Evolutionary conservation across 305 asterid genomes (phyloP).

Genomic region (Rubia balearica): DNA sequence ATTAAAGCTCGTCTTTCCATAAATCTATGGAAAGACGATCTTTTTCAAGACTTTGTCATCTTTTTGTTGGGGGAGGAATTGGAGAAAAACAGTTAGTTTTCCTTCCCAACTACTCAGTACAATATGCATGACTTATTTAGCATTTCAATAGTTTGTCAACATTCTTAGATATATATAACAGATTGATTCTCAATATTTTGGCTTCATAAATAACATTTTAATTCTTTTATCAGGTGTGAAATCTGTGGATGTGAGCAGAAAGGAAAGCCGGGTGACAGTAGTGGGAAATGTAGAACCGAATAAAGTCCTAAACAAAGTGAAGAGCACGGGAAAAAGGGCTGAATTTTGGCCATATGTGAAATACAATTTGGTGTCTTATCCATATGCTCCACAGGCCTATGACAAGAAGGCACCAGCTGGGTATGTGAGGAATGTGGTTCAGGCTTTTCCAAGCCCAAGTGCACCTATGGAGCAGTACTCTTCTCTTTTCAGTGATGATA

Average conservation of each 20-base stretch:
- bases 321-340: slow-evolving; percentile 56
- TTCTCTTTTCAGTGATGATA: slow-evolving; percentile 58
- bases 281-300: slow-evolving; percentile 46
- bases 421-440: slow-evolving; percentile 50
- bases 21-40: no score
- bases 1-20: no score
- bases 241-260: slow-evolving; percentile 49
- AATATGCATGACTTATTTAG: no score
- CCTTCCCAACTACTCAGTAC: neutral
- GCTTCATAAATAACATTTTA: no score
- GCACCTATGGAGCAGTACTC: slow-evolving; percentile 34
- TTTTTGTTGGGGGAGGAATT: neutral
- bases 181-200: no score
- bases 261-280: slow-evolving; percentile 53
- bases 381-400: slow-evolving; percentile 59
- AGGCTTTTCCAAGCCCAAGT: slow-evolving; percentile 40
- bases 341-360: slow-evolving; percentile 69
- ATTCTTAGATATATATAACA: no score
- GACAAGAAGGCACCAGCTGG: slow-evolving; percentile 80
- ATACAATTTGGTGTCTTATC: slow-evolving; percentile 50
- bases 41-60: no score
- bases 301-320: slow-evolving; percentile 45
- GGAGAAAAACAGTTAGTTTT: neutral
- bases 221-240: slow-evolving; percentile 35
- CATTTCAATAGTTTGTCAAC: no score